A percentile compares a stretch with the other conserved stretches of the same genome.
Conservation (phyloP, 768 basidiomycete genomes). For the Boletus reticulatus region DNA sequence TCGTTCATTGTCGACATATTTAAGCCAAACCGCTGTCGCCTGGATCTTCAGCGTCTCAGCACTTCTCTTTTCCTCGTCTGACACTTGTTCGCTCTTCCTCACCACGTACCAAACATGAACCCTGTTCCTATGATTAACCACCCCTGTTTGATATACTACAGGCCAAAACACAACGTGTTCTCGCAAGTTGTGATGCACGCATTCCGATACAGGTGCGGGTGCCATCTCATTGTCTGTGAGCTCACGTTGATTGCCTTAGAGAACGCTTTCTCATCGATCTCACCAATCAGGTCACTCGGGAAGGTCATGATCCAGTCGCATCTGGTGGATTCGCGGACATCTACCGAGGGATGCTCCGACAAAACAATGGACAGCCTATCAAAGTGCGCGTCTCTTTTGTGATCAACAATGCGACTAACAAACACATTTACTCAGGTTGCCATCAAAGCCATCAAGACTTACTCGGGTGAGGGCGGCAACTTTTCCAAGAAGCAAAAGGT, state of each 20-base stretch:
- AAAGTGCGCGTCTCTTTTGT: too few species aligned
- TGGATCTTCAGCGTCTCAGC: constrained; percentile 2
- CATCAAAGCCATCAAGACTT: background rate
- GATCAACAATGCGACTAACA: too few species aligned
- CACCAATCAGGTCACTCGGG: too few species aligned
- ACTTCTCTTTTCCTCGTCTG: constrained; percentile 13
- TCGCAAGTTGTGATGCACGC: too few species aligned
- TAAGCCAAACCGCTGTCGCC: constrained; percentile 7
- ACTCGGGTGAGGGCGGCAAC: background rate
- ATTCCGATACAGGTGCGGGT: too few species aligned
- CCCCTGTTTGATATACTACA: constrained; percentile 72
- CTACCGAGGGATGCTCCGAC: too few species aligned
- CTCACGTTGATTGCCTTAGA: background rate
- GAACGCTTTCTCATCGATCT: too few species aligned
- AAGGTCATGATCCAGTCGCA: too few species aligned
- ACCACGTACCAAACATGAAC: constrained; percentile 41
- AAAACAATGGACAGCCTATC: too few species aligned
- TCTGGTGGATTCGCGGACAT: too few species aligned
- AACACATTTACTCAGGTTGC: background rate
- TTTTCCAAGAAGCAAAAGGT: constrained; percentile 1
- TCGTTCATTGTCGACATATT: constrained; percentile 20
- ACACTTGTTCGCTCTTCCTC: constrained; percentile 21
- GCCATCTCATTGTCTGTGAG: too few species aligned
- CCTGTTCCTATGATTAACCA: constrained; percentile 60
- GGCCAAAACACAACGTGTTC: constrained; percentile 36